Base-by-base conservation (phyloP, 78 protist species). In the Pelomyxa schiedti region DNA sequence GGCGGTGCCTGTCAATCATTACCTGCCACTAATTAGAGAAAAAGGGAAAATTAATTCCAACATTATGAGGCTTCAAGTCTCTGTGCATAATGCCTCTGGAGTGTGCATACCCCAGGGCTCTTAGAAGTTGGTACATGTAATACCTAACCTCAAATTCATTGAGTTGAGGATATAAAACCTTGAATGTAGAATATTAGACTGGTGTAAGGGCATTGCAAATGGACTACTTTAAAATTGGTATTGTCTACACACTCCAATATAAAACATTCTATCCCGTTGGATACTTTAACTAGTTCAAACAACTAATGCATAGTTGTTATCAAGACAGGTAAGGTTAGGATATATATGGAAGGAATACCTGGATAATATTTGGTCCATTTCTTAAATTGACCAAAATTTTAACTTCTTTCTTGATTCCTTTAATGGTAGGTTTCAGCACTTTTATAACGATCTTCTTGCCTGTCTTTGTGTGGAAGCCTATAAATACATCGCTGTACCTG, bases 291-390 rank as follows among this genome's bases (percentile, higher is more conserved):
- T n/a, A n/a, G n/a, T n/a, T n/a, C n/a, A n/a, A n/a, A n/a, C n/a
- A n/a, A n/a, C n/a, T n/a, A n/a, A n/a, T n/a, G n/a, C n/a, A n/a
- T n/a, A n/a, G n/a, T n/a, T n/a, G n/a, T n/a, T n/a, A n/a, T n/a
- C n/a, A n/a, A n/a, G n/a, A n/a, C n/a, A n/a, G n/a, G n/a, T n/a
- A n/a, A n/a, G n/a, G n/a, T n/a, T n/a, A n/a, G n/a, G n/a, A n/a
- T n/a, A n/a, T n/a, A n/a, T n/a, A n/a, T n/a, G n/a, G n/a, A n/a
- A n/a, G 96, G 8, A 86, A 76, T 3, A 94, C 86, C 42, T 28
- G 58, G 64, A 94, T 66, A 52, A 94, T 88, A 74, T 94, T 92
- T 6, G 92, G 79, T 32, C 96, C 96, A 24, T 86, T 92, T 9
- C 64, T 32, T 8, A 94, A 84, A 47, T 91, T 92, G 66, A 77